A percentile compares a stretch with the other conserved stretches of the same genome.
These are phyloP conservation scores for Chlorella sp. DNA, from an alignment of 139 green algal genomes.

Conservation along the genomic window DNA sequence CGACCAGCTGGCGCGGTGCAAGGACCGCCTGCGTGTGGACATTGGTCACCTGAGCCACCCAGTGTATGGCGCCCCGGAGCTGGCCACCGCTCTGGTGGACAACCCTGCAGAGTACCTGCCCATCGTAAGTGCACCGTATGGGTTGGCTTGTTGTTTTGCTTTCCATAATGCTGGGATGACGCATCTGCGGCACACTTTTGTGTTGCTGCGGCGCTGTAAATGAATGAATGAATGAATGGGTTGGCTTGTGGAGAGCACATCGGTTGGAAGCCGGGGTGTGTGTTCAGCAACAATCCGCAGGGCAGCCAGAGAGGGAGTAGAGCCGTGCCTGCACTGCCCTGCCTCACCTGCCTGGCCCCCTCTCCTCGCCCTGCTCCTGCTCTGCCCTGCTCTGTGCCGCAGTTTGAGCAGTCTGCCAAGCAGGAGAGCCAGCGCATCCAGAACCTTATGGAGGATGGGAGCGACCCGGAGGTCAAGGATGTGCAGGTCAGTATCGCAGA, in stretches of 20 bases:
- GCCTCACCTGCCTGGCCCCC: neutral
- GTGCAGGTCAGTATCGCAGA: constrained; percentile 39
- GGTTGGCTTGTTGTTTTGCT: no score
- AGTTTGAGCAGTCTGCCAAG: constrained; percentile 52
- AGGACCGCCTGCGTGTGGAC: constrained; percentile 47
- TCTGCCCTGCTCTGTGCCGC: constrained; percentile 1
- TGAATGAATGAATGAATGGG: no score
- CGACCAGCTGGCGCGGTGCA: constrained; percentile 49
- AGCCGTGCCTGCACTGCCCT: neutral
- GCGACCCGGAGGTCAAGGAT: constrained; percentile 34
- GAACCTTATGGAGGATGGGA: constrained; percentile 27
- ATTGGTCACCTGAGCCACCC: constrained; percentile 47
- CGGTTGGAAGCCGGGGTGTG: no score
- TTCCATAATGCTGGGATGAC: no score
- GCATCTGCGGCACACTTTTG: no score
- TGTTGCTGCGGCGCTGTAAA: no score
- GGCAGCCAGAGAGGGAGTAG: no score
- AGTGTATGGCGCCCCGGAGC: constrained; percentile 47
- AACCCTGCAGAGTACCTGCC: constrained; percentile 54
- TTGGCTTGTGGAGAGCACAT: no score
- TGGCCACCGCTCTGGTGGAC: constrained; percentile 41
- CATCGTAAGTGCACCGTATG: neutral
- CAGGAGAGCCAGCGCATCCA: constrained; percentile 41
- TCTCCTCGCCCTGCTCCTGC: neutral
- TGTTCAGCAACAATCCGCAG: no score